Conservation (phyloP, 352 stramenopile genomes). For the Phytophthora podocarpi region DNA sequence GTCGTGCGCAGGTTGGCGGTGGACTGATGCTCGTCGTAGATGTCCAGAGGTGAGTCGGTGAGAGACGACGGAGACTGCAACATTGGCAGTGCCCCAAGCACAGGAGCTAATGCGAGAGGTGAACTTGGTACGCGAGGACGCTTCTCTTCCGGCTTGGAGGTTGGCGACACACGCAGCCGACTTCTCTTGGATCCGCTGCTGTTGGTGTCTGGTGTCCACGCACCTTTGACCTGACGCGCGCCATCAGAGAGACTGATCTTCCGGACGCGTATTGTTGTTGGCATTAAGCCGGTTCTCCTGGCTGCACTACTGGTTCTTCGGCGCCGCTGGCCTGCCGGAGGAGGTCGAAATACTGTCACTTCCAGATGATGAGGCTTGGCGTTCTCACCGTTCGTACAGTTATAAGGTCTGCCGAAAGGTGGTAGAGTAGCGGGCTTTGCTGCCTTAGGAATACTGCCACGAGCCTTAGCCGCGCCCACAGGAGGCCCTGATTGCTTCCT, state of each 20-base stretch:
- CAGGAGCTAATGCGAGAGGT: not conserved
- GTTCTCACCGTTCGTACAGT: not conserved
- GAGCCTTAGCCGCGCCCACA: conserved; percentile 2
- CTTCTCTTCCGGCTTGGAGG: conserved; percentile 18
- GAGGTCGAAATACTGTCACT: conserved; percentile 5
- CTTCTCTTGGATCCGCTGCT: conserved; percentile 13
- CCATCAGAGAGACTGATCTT: conserved; percentile 17
- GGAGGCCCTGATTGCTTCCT: conserved; percentile 16
- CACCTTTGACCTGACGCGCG: not conserved
- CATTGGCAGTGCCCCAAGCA: conserved; percentile 25
- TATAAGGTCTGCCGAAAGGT: conserved; percentile 11
- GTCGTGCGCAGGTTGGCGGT: conserved; percentile 11
- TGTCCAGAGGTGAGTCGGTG: conserved; percentile 23
- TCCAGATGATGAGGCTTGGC: not conserved
- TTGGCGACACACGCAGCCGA: conserved; percentile 13
- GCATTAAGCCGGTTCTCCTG: not conserved
- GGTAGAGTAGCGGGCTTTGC: conserved; percentile 1
- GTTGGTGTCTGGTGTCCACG: conserved; percentile 10
- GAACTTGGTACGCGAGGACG: conserved; percentile 13
- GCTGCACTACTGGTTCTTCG: conserved; percentile 11
- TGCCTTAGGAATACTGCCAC: conserved; percentile 3
- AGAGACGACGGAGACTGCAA: conserved; percentile 22
- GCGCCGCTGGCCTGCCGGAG: not conserved
- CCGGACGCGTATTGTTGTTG: not conserved
- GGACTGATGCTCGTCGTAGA: conserved; percentile 13